Percentiles rank a stretch among this genome's conserved stretches.
These are phyloP conservation scores for Pleoardoris graminearum DNA, from an alignment of 2,329 filamentous ascomycete species.

Conservation along the genomic window DNA sequence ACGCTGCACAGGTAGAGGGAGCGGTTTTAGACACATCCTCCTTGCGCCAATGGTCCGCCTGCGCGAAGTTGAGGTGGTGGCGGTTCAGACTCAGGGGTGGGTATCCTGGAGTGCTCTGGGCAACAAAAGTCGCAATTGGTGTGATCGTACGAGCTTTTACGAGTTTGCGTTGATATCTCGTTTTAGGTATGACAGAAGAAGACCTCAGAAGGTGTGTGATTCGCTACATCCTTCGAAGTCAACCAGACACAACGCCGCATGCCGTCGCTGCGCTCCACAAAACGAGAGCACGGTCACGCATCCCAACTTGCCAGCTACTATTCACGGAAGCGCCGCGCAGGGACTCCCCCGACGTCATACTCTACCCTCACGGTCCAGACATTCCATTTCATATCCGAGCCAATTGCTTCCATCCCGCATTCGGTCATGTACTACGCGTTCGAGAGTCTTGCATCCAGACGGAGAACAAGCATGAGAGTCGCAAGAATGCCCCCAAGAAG, in stretches of 20 bases:
- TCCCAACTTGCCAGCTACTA: too few species aligned
- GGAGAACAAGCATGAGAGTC: too few species aligned
- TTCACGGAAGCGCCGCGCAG: too few species aligned
- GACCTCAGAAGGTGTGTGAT: too few species aligned
- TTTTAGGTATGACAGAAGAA: too few species aligned
- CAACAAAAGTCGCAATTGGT: too few species aligned
- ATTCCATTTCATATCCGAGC: background rate
- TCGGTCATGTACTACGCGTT: background rate
- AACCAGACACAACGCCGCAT: too few species aligned
- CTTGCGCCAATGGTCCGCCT: background rate
- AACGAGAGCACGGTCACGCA: too few species aligned
- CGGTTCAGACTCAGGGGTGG: background rate
- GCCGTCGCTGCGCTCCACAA: background rate
- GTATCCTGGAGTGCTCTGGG: background rate
- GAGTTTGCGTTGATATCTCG: too few species aligned
- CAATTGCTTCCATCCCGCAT: background rate
- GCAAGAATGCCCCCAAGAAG: too few species aligned
- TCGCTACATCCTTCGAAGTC: too few species aligned
- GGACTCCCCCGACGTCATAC: background rate
- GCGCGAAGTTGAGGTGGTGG: background rate
- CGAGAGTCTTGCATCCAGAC: background rate
- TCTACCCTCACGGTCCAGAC: constrained; percentile 1
- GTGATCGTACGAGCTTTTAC: too few species aligned
- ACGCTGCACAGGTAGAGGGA: background rate
- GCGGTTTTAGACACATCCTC: background rate